Evolutionary conservation across 352 stramenopile species (phyloP).

Genomic region (Pythium biforme): DNA sequence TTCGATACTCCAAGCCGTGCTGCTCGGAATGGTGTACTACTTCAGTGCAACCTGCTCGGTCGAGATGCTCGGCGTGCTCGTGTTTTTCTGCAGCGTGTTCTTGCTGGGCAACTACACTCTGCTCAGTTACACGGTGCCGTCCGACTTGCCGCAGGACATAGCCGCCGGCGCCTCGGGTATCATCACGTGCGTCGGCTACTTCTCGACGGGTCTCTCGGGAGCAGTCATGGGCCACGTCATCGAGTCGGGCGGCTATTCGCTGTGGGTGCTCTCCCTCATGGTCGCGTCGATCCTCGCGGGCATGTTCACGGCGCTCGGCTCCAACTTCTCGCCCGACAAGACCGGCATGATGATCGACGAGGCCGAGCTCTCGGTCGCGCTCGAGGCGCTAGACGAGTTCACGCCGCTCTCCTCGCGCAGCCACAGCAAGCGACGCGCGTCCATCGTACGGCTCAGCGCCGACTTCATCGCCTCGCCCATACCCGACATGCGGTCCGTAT

Average conservation of each 20-base stretch:
- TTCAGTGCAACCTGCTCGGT: conserved; percentile 56
- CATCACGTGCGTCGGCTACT: conserved; percentile 68
- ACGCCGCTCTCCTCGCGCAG: conserved; percentile 41
- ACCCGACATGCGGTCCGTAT: conserved; percentile 10
- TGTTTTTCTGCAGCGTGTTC: conserved; percentile 70
- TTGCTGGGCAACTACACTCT: conserved; percentile 76
- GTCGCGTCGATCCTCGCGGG: conserved; percentile 52
- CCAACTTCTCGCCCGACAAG: conserved; percentile 44
- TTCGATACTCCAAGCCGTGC: conserved; percentile 50
- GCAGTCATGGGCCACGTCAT: conserved; percentile 69
- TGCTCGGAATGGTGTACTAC: conserved; percentile 58
- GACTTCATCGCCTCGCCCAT: conserved; percentile 41
- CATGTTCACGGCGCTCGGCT: conserved; percentile 58
- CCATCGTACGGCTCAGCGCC: conserved; percentile 36
- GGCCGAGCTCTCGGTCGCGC: conserved; percentile 24
- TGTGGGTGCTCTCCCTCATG: conserved; percentile 64
- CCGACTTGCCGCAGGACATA: conserved; percentile 70
- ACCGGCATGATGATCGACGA: conserved; percentile 30
- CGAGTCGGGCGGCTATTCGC: conserved; percentile 42
- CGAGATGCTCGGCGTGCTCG: conserved; percentile 43
- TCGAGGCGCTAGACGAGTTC: conserved; percentile 32
- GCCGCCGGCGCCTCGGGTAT: conserved; percentile 57
- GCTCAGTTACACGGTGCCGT: conserved; percentile 70
- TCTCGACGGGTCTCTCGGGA: conserved; percentile 63
- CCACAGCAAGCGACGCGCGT: conserved; percentile 32